Conservation (phyloP, 2,329 filamentous ascomycete species). For the Colletotrichum brevisporum region DNA sequence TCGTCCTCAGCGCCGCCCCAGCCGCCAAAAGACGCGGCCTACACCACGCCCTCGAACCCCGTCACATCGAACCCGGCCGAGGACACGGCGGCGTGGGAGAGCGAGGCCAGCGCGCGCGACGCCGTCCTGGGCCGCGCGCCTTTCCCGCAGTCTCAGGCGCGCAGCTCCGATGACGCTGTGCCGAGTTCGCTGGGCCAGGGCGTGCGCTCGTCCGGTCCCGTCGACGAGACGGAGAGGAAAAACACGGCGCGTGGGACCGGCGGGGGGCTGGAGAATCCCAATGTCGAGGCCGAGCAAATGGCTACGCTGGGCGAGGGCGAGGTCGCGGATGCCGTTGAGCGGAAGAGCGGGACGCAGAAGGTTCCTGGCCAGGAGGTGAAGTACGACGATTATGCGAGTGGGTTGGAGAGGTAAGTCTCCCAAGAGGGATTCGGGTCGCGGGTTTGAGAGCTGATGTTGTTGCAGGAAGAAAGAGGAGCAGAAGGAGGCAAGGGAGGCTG, state of each 20-base stretch:
- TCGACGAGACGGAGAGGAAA: conserved; percentile 40
- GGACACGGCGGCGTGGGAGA: conserved; percentile 9
- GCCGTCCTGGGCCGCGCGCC: conserved; percentile 34
- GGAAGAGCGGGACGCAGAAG: conserved; percentile 44
- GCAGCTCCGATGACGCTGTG: conserved; percentile 35
- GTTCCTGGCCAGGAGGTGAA: conserved; percentile 41
- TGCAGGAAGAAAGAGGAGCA: conserved; percentile 45
- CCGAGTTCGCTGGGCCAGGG: conserved; percentile 42
- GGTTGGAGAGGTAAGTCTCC: conserved; percentile 42
- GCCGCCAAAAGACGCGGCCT: conserved; percentile 35
- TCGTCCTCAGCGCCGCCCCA: conserved; percentile 30
- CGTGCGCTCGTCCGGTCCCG: conserved; percentile 41
- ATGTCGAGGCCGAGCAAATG: conserved; percentile 45
- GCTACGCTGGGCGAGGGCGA: conserved; percentile 45
- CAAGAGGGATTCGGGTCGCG: not conserved
- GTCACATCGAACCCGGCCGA: conserved; percentile 26
- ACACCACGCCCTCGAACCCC: conserved; percentile 28
- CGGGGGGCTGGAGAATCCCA: conserved; percentile 41
- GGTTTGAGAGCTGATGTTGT: conserved; percentile 4
- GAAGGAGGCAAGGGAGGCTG: conserved; percentile 41
- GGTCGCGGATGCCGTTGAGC: conserved; percentile 45
- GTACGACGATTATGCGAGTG: conserved; percentile 41
- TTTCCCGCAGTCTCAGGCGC: conserved; percentile 23
- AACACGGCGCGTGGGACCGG: conserved; percentile 31
- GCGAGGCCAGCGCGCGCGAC: conserved; percentile 26